Base-by-base conservation (phyloP, 2,329 filamentous ascomycete species). In the Zymoseptoria ardabiliae region DNA sequence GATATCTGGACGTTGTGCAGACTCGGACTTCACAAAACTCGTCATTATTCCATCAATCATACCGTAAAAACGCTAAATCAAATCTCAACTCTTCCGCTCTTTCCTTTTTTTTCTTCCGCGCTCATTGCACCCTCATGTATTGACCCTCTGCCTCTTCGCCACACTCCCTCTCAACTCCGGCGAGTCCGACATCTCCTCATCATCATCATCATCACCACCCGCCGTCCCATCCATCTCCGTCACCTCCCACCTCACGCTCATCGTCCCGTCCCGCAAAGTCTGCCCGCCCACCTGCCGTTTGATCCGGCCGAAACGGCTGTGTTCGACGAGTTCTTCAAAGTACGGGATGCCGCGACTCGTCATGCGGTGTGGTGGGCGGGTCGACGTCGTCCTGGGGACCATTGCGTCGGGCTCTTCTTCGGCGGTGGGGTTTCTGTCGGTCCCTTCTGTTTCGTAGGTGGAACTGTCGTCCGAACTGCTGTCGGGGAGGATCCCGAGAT, bases 321-420 rank as follows among this genome's bases (percentile, higher is more conserved):
- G 87, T 68, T 89, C 83, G 2, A 95, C 82, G 79, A 96, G 81
- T 63, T 84, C 83, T 67, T 96, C 90, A 66, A 96, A 93, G 90
- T 91, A 96, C 0, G 91, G 89, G 25, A 93, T 81, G 2, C 87
- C 87, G n/a, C 74, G 73, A 2, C 74, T 58, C 22, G 63, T 66
- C 35, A 73, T 65, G 13, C 67, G 35, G 50, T 68, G 64, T 1
- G 55, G 56, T 60, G 57, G 56, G 9, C 49, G 61, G 56, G 25
- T 52, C 56, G 28, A 58, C 45, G 19, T 48, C 21, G 7, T 60
- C 50, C 45, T 65, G 60, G 48, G 60, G 3, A 45, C 4, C 54
- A 13, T 59, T 57, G 3, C 61, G 48, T 49, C 8, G 58, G 59
- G 60, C 61, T 5, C 56, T 57, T 54, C 35, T 35, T 41, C 35